Evolutionary conservation across 306 rosid species (phyloP), one percentile per base, ranked within the genome.

Genomic region (Cucurbita argyrosperma): DNA sequence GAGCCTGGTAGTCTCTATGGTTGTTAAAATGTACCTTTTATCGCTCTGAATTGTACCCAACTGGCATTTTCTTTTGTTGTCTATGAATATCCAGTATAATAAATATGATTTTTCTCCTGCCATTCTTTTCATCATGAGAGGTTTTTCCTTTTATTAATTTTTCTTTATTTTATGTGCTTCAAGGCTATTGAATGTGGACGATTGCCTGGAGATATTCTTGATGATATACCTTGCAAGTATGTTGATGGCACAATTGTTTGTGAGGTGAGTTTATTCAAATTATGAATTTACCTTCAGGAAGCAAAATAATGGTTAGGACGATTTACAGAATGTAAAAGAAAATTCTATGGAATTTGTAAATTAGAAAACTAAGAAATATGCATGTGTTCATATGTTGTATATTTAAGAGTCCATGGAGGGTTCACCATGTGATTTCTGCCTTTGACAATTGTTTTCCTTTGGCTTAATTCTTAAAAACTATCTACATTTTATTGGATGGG

Each of bases 111-210:
- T 54, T 1, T 16, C 76, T 51, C 10, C 35, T 53, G 1, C 46
- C 18, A 40, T 53, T 39, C 0, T 35, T 72, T 19, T 72, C 14
- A 59, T 76, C 70, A 80, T 39, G 63, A 58, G 23, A 52, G 15
- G 39, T 35, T 8, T 75, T 72, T 63, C 55, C 38, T 55, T 26
- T 58, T 54, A 80, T 76, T 59, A 79, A 76, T 43, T 55, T 70
- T 72, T 76, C 78, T 78, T 58, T 66, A 43, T 81, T 66, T 43
- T 73, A 59, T 84, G 49, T 76, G 60, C 80, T 84, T 86, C 79
- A 39, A 94, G 99, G 97, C 97, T 73, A 95, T 95, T 78, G 99
- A 95, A 80, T 89, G 96, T 77, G 99, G 97, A 72, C 96, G 85
- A 81, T 83, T 91, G 84, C 99, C 97, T 77, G 95, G 96, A 77